Evolutionary conservation across 371 early-diverging fungal genomes (phyloP).

Genomic region (Mucor plumbeus): DNA sequence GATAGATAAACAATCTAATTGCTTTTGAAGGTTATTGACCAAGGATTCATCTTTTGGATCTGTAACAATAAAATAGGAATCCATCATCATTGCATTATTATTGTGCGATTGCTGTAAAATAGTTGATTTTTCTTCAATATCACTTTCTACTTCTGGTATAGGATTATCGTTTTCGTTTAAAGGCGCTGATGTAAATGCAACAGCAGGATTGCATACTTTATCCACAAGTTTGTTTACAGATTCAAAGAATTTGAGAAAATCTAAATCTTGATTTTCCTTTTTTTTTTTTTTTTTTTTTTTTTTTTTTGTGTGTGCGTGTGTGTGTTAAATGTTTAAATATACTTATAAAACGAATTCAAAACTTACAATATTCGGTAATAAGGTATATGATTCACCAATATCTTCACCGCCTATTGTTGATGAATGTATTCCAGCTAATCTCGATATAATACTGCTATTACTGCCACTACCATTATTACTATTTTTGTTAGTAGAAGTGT

Average conservation of each 20-base stretch:
- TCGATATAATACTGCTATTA: conserved; percentile 10
- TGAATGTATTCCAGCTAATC: conserved; percentile 11
- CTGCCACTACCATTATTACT: background rate
- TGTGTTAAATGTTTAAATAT: no score
- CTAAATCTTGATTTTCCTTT: conserved; percentile 48
- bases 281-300: no score
- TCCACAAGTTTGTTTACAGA: conserved; percentile 76
- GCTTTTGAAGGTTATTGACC: background rate
- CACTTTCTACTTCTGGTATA: conserved; percentile 16
- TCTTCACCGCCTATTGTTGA: background rate
- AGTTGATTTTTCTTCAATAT: background rate
- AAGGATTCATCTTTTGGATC: conserved; percentile 13
- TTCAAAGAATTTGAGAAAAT: conserved; percentile 85
- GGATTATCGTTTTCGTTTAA: conserved; percentile 60
- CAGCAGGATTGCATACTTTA: conserved; percentile 72
- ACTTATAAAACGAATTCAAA: background rate
- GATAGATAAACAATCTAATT: background rate
- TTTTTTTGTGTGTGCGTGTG: no score
- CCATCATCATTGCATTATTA: conserved; percentile 44
- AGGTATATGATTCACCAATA: conserved; percentile 34
- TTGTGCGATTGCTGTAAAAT: background rate
- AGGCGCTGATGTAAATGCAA: conserved; percentile 78
- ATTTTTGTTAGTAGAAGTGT: background rate
- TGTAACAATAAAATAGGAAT: conserved; percentile 63
- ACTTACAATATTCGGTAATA: conserved; percentile 22